Evolutionary conservation across 495 filamentous ascomycete genomes (phyloP).

Genomic region (Aspergillus diversus): DNA sequence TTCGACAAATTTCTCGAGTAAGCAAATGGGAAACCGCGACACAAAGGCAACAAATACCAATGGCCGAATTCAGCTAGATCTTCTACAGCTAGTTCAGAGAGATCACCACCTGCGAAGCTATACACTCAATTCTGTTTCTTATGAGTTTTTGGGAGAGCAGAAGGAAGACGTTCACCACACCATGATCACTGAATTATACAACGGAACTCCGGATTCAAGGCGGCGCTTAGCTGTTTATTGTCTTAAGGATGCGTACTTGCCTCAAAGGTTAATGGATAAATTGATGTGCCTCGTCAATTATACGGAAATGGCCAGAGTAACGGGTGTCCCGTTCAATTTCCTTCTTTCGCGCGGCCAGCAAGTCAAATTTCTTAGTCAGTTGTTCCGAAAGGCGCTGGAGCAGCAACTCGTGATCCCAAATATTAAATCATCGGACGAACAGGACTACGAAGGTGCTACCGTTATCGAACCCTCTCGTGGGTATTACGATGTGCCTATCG

Average conservation of each 20-base stretch:
- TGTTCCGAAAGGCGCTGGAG: constrained; percentile 92
- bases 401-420: constrained; percentile 94
- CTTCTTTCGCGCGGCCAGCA: constrained; percentile 92
- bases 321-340: constrained; percentile 96
- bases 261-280: constrained; percentile 95
- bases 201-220: constrained; percentile 89
- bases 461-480: constrained; percentile 94
- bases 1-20: constrained; percentile 88
- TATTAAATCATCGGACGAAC: constrained; percentile 68
- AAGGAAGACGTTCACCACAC: constrained; percentile 99
- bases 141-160: constrained; percentile 96
- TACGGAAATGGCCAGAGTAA: constrained; percentile 99
- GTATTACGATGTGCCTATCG: constrained; percentile 92
- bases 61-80: constrained; percentile 88
- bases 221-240: constrained; percentile 94
- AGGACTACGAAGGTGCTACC: constrained; percentile 92
- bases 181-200: constrained; percentile 98
- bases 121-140: constrained; percentile 93
- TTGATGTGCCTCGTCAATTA: constrained; percentile 97
- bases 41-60: constrained; percentile 93
- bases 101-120: constrained; percentile 96
- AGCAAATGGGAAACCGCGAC: constrained; percentile 98
- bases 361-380: constrained; percentile 95
- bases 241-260: constrained; percentile 95
- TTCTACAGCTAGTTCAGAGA: constrained; percentile 89